phyloP scores from a whole-genome alignment of 2,329 filamentous ascomycete species.

The Paramyrothecium sp. region DNA sequence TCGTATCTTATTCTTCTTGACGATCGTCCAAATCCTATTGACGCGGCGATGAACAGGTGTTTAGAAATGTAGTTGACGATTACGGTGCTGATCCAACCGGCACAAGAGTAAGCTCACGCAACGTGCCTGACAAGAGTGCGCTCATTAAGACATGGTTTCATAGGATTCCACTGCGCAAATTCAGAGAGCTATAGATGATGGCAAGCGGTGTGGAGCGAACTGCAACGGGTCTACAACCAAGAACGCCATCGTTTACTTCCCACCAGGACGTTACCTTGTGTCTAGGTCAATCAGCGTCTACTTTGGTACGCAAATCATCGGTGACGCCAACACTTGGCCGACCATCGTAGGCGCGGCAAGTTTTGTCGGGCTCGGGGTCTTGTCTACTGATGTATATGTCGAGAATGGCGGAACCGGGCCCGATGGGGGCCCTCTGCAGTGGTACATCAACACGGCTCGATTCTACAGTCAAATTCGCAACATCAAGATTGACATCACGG shows the following conservation, averaged over 20 bases:
- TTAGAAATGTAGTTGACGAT: neutral
- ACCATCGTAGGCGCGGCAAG: conserved; percentile 48
- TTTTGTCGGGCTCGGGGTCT: conserved; percentile 53
- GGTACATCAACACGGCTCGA: conserved; percentile 39
- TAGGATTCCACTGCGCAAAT: conserved; percentile 5
- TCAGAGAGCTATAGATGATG: conserved; percentile 12
- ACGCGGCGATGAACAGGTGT: neutral
- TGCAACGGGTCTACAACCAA: conserved; percentile 12
- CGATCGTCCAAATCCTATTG: too few relatives aligned
- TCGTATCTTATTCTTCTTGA: too few relatives aligned
- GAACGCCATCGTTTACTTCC: conserved; percentile 18
- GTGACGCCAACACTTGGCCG: conserved; percentile 47
- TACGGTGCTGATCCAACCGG: neutral
- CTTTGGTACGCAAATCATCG: conserved; percentile 2
- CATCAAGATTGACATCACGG: conserved; percentile 38
- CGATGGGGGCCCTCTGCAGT: neutral
- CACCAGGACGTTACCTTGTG: conserved; percentile 14
- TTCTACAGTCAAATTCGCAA: conserved; percentile 67
- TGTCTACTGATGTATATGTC: conserved; percentile 43
- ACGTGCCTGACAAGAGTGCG: too few relatives aligned
- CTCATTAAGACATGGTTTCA: neutral
- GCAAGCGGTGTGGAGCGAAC: conserved; percentile 9
- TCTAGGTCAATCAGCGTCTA: conserved; percentile 9
- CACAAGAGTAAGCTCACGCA: neutral
- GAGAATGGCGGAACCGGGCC: conserved; percentile 1